Evolutionary conservation across 1,284 basidiomycete genomes (phyloP).

Genomic region (Ustilago nuda): DNA sequence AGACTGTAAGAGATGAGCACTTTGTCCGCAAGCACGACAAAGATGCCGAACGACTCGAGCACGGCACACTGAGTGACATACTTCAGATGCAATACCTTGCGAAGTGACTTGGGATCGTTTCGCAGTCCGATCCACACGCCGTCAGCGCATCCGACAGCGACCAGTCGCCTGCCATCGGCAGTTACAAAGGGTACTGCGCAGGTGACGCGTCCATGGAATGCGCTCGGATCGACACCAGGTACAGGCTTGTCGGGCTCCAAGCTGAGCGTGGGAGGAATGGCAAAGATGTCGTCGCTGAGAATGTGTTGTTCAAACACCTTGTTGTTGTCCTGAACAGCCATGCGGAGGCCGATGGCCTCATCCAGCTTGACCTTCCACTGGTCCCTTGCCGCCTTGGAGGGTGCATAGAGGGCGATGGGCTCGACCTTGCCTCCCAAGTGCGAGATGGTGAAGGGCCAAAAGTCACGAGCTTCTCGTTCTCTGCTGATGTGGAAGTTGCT

Average conservation of each 20-base stretch:
- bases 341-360: slow-evolving; percentile 85
- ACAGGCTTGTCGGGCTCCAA: slow-evolving; percentile 53
- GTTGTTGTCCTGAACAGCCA: slow-evolving; percentile 88
- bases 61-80: slow-evolving; percentile 93
- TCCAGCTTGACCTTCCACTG: slow-evolving; percentile 92
- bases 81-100: slow-evolving; percentile 88
- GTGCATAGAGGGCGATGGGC: slow-evolving; percentile 79
- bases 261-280: slow-evolving; percentile 37
- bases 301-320: slow-evolving; percentile 74
- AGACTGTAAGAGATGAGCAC: slow-evolving; percentile 80
- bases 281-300: slow-evolving; percentile 69
- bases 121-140: slow-evolving; percentile 97
- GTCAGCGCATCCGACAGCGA: slow-evolving; percentile 92
- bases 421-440: slow-evolving; percentile 60
- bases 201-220: slow-evolving; percentile 88
- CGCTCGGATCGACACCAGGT: slow-evolving; percentile 76
- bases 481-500: slow-evolving; percentile 60
- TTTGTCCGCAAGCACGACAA: slow-evolving; percentile 92
- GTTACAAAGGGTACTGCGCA: slow-evolving; percentile 85
- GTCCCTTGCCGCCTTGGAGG: slow-evolving; percentile 77
- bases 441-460: slow-evolving; percentile 64
- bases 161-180: slow-evolving; percentile 82
- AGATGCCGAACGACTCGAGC: slow-evolving; percentile 92
- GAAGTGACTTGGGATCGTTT: slow-evolving; percentile 84
- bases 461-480: slow-evolving; percentile 57